Evolutionary conservation across 306 rosid species (phyloP).

Genomic region (Casuarina glauca): DNA sequence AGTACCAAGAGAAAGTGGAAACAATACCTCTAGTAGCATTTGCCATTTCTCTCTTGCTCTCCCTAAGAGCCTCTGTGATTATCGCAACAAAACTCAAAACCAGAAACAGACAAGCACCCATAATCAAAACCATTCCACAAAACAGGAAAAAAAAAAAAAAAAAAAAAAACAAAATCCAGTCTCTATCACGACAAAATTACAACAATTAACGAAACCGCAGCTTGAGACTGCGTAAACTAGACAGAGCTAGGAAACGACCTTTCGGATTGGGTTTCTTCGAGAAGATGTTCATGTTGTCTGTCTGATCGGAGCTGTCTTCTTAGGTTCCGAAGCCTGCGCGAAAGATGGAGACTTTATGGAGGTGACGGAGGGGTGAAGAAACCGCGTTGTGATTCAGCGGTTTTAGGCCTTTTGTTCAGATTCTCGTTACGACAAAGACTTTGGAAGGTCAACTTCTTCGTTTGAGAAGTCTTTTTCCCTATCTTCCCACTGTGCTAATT

Average conservation of each 20-base stretch:
- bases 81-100: conserved; percentile 7
- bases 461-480: no score
- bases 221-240: background rate
- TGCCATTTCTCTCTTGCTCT: conserved; percentile 90
- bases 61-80: conserved; percentile 87
- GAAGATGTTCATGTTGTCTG: conserved; percentile 73
- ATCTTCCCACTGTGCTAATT: no score
- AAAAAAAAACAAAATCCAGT: background rate
- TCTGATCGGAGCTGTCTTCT: background rate
- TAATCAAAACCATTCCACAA: background rate
- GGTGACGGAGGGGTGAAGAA: background rate
- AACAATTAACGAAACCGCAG: background rate
- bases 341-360: background rate
- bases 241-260: conserved; percentile 50
- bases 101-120: background rate
- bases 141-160: background rate
- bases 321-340: background rate
- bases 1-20: background rate
- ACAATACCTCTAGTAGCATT: conserved; percentile 76
- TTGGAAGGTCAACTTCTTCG: no score
- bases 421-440: no score
- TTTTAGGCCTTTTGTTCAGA: background rate
- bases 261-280: conserved; percentile 89
- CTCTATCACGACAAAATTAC: background rate
- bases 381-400: background rate